Evolutionary conservation across 164 flowering plant genomes (phyloP), one percentile per base, ranked within the genome.

Genomic region (Chimonanthus praecox): DNA sequence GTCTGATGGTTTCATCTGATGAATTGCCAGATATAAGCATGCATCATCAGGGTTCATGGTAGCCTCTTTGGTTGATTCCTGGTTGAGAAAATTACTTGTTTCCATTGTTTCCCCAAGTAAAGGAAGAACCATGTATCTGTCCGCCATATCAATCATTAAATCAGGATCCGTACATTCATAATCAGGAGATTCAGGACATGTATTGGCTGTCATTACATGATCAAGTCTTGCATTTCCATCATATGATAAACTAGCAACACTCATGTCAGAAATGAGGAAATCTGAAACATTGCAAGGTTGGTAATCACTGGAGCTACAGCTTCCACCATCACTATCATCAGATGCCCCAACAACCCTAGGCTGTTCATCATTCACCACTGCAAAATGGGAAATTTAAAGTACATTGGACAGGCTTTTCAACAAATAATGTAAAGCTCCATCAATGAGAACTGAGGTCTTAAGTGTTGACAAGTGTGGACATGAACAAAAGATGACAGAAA

Each of bases 261-360:
- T 78, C 84, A 85, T 83, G 77, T 94, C 97, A 76, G 94, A 87
- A 60, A 88, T 82, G 79, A 72, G 77, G 75, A 88, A 87, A 82
- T 89, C 94, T 48, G 94, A 85, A 68, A 85, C 78, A 75, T 83
- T 87, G 83, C 94, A 89, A 68, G 82, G 60, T 77, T 83, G 87
- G 74, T 78, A 75, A 71, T 83, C 87, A 78, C 69, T 77, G 71
- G 84, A 82, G 58, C 77, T 83, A 81, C 82, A 77, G 73, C 84
- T 81, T 73, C 84, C 80, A 71, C 84, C 86, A 72, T 87, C 84
- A 75, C 83, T 82, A 44, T 84, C 89, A 74, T 90, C 91, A 51
- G 81, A 74, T 44, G 81, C 79, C 70, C 82, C 72, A 64, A 80
- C 82, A 63, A 63, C 44, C 66, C 46, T 33, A 51, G 77, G 60